These are phyloP conservation scores for Cyberlindnera saturnus DNA, from an alignment of 805 yeast genomes.

Conservation along the genomic window DNA sequence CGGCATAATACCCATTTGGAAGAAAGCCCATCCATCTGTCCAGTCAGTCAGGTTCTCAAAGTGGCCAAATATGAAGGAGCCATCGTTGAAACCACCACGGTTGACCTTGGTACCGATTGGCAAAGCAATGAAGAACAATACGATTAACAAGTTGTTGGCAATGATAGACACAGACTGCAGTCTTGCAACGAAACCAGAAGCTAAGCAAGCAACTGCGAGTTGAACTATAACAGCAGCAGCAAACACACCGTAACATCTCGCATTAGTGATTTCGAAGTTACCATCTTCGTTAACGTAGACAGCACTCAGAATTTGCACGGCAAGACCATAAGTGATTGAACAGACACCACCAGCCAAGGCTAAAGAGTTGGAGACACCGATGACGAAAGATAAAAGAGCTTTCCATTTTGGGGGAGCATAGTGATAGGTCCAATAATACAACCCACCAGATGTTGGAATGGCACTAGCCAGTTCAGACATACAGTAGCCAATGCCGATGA, in stretches of 20 bases:
- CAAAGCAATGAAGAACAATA: constrained; percentile 43
- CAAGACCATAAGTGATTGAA: constrained; percentile 60
- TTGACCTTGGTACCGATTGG: constrained; percentile 43
- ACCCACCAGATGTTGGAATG: constrained; percentile 68
- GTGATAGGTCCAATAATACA: constrained; percentile 55
- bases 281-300: constrained; percentile 36
- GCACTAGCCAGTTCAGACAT: constrained; percentile 58
- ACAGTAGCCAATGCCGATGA: constrained; percentile 47
- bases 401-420: constrained; percentile 48
- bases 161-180: constrained; percentile 51
- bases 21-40: constrained; percentile 52
- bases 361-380: constrained; percentile 58
- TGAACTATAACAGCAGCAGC: constrained; percentile 50
- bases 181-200: constrained; percentile 46
- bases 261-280: constrained; percentile 46
- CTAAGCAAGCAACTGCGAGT: constrained; percentile 41
- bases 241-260: constrained; percentile 53
- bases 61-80: constrained; percentile 47
- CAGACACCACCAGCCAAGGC: constrained; percentile 59
- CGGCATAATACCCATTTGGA: constrained; percentile 49
- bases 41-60: constrained; percentile 44
- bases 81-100: constrained; percentile 32
- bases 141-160: constrained; percentile 43
- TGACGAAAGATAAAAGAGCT: constrained; percentile 46
- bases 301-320: constrained; percentile 46